Base-by-base conservation (phyloP, 2,329 filamentous ascomycete genomes). In the Chlorencoelia australis region DNA sequence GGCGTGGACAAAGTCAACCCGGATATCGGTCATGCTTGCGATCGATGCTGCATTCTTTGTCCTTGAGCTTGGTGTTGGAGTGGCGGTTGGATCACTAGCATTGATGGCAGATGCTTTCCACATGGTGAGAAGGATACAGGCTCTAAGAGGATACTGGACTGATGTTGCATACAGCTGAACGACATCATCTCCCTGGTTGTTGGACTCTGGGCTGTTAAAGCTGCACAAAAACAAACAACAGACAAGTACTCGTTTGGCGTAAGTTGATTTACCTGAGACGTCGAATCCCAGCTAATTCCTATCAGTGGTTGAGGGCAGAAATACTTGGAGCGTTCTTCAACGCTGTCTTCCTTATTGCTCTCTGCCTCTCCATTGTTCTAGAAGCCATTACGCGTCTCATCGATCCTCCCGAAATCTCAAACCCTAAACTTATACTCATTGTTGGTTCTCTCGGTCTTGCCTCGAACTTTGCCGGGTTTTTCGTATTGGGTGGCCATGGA, bases 101-200 rank as follows among this genome's bases (percentile, higher is more conserved):
- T 73, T 98, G 41, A 87, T 93, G 56, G 91, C 91, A 36, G 91
- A 98, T 66, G 87, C 91, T 42, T 98, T 98, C 61, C 91, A 98
- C 64, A 98, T 98, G 91, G 82, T 86, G 57, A 51, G 71, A 60
- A 32, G 19, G 27, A 11, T 17, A 15, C 5, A 27, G 14, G 5
- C 11, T 2, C n/a, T 6, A 20, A 18, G 25, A 31, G 24, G 27
- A 15, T 13, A 18, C 19, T 26, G 11, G 28, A 28, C 24, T 48
- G 52, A 33, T 57, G 41, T 17, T 13, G 22, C 18, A 24, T 19
- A n/a, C 48, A 87, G 82, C 70, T 98, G 43, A 98, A 98, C 67
- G 91, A 98, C 73, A 91, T 98, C 51, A 80, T 98, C 43, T 96
- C 91, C 1, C 68, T 98, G 10, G 73, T 80, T 39, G 89, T 98